Evolutionary conservation across 2,329 filamentous ascomycete species (phyloP).

Genomic region (Hysterium pulicare): DNA sequence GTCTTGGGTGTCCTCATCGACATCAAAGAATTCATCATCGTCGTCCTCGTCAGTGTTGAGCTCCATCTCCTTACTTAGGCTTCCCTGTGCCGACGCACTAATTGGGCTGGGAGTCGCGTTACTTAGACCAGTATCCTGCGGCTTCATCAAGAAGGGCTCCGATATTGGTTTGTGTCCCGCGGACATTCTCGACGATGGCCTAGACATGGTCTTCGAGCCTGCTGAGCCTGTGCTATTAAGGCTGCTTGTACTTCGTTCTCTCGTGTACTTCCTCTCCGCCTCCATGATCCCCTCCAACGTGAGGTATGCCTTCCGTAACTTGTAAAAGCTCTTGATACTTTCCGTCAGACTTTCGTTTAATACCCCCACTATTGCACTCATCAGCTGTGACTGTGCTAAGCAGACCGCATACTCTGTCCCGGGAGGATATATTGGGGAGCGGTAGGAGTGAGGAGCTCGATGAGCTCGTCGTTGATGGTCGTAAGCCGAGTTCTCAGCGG

Average conservation of each 20-base stretch:
- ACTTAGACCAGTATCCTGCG: slow-evolving; percentile 5
- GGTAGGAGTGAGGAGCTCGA: slow-evolving; percentile 56
- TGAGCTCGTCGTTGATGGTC: slow-evolving; percentile 73
- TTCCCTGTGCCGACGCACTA: slow-evolving; percentile 16
- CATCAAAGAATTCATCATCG: slow-evolving; percentile 55
- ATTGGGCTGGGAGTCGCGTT: slow-evolving; percentile 7
- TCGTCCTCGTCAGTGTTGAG: slow-evolving; percentile 12
- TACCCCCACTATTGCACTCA: slow-evolving; percentile 83
- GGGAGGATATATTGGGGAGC: slow-evolving; percentile 68
- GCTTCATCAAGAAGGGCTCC: too few relatives aligned
- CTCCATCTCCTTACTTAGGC: slow-evolving; percentile 11
- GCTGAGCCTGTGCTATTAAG: slow-evolving; percentile 15
- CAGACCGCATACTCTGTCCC: slow-evolving; percentile 86
- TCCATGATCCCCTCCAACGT: slow-evolving; percentile 76
- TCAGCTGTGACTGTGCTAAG: slow-evolving; percentile 80
- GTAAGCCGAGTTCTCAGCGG: slow-evolving; percentile 74
- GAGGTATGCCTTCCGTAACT: slow-evolving; percentile 82
- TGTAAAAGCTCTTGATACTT: slow-evolving; percentile 87
- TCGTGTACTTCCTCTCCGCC: slow-evolving; percentile 63
- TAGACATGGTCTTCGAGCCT: slow-evolving; percentile 17
- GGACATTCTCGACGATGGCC: slow-evolving; percentile 18
- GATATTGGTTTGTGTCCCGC: slow-evolving; percentile 14
- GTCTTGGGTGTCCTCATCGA: slow-evolving; percentile 48
- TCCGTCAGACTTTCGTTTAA: slow-evolving; percentile 92
- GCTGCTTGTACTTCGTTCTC: slow-evolving; percentile 32